Conservation (phyloP, 345 rosid genomes). For the Euphorbia peplus region DNA sequence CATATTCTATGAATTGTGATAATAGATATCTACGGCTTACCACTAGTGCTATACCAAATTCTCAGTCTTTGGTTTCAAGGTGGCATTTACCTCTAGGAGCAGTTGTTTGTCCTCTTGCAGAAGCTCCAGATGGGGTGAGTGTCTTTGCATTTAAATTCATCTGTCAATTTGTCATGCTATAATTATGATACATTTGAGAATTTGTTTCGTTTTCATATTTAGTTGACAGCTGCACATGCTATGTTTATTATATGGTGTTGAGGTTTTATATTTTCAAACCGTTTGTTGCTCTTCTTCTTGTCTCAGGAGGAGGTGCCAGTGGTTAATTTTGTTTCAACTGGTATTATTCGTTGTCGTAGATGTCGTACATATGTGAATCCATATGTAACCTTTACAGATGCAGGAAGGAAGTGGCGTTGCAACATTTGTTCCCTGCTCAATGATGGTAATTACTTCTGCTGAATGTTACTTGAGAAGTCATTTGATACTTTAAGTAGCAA, state of each 20-base stretch:
- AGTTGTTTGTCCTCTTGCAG: constrained; percentile 97
- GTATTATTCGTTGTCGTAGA: constrained; percentile 96
- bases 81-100: constrained; percentile 99
- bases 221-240: constrained; percentile 9
- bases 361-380: constrained; percentile 99
- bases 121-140: constrained; percentile 90
- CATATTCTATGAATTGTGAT: constrained; percentile 73
- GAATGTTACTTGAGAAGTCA: constrained; percentile 2
- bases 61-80: constrained; percentile 87
- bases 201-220: constrained; percentile 14
- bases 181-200: background rate
- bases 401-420: constrained; percentile 99
- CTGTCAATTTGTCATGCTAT: constrained; percentile 11
- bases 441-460: constrained; percentile 58
- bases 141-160: constrained; percentile 12
- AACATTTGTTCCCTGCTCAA: constrained; percentile 87
- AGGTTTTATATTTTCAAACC: constrained; percentile 12
- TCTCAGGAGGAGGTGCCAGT: constrained; percentile 91
- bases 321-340: constrained; percentile 75
- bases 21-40: constrained; percentile 86
- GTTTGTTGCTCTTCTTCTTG: constrained; percentile 23
- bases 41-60: constrained; percentile 79
- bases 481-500: background rate
- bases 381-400: constrained; percentile 78
- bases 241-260: background rate